Percentiles rank a stretch among this genome's conserved stretches.
phyloP scores from a whole-genome alignment of 2,329 filamentous ascomycete species.

The Fusarium austroafricanum region DNA sequence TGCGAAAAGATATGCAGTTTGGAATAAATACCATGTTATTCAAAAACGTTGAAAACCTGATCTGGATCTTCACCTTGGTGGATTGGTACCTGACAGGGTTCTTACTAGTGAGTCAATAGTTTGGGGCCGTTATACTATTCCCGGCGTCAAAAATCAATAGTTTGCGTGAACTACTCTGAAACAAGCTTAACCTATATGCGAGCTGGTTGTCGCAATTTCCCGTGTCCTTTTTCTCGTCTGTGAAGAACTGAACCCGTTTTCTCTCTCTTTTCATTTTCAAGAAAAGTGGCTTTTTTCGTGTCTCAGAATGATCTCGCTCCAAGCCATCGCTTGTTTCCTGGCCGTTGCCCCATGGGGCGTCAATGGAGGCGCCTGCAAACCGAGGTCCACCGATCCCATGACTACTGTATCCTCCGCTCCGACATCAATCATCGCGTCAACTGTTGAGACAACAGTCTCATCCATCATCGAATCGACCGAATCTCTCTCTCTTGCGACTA shows the following conservation, averaged over 20 bases:
- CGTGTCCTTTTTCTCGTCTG: not conserved
- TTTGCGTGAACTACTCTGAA: too few species aligned
- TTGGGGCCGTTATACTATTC: too few species aligned
- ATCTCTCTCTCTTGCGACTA: not conserved
- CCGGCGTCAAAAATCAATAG: too few species aligned
- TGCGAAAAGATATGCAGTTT: too few species aligned
- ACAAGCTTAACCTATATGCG: rapidly evolving
- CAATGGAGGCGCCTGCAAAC: conserved; percentile 4
- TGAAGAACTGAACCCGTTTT: rapidly evolving
- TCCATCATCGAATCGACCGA: not conserved
- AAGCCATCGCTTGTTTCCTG: not conserved
- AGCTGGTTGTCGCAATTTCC: not conserved
- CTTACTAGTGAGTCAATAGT: too few species aligned
- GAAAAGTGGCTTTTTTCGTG: not conserved
- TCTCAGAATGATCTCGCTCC: not conserved
- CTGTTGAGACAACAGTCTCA: not conserved
- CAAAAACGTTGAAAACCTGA: too few species aligned
- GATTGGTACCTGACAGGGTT: too few species aligned
- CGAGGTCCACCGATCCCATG: not conserved
- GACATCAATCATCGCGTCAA: not conserved
- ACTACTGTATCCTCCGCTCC: not conserved
- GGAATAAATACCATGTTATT: too few species aligned
- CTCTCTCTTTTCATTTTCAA: too few species aligned
- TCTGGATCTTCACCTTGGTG: too few species aligned
- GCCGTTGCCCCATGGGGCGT: not conserved